These are phyloP conservation scores for Spathaspora arborariae DNA, from an alignment of 805 yeast genomes.

Conservation along the genomic window DNA sequence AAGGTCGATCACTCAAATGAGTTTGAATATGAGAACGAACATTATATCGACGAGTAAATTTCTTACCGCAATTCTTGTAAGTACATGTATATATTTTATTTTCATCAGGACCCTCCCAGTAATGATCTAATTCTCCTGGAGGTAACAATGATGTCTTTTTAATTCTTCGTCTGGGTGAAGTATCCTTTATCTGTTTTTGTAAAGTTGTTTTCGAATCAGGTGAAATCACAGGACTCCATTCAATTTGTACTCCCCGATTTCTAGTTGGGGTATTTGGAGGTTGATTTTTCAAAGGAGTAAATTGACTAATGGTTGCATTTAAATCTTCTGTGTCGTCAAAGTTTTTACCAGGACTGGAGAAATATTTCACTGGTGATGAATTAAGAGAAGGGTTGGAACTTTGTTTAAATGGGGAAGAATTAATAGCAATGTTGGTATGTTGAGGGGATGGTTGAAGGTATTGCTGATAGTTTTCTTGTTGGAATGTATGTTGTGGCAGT, in stretches of 20 bases:
- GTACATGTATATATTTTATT: constrained; percentile 71
- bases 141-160: constrained; percentile 71
- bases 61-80: constrained; percentile 74
- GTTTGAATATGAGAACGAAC: constrained; percentile 95
- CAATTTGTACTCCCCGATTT: constrained; percentile 14
- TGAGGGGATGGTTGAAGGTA: constrained; percentile 1
- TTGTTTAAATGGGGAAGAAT: constrained; percentile 5
- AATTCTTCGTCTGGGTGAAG: constrained; percentile 45
- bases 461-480: constrained; percentile 6
- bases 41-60: constrained; percentile 84
- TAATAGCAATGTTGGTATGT: not conserved
- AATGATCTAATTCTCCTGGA: constrained; percentile 83
- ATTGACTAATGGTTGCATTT: constrained; percentile 37
- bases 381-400: constrained; percentile 16
- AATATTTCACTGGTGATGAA: constrained; percentile 25
- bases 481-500: constrained; percentile 1
- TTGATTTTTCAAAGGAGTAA: constrained; percentile 35
- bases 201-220: constrained; percentile 29
- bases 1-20: constrained; percentile 92
- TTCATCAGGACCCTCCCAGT: constrained; percentile 74
- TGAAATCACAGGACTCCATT: constrained; percentile 44
- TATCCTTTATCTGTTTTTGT: constrained; percentile 41
- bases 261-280: constrained; percentile 15
- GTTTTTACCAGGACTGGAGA: constrained; percentile 23
- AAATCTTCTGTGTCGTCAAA: constrained; percentile 24